Evolutionary conservation across 192 early-diverging fungal genomes (phyloP), one percentile per base, ranked within the genome.

Genomic region (Coemansia erecta): DNA sequence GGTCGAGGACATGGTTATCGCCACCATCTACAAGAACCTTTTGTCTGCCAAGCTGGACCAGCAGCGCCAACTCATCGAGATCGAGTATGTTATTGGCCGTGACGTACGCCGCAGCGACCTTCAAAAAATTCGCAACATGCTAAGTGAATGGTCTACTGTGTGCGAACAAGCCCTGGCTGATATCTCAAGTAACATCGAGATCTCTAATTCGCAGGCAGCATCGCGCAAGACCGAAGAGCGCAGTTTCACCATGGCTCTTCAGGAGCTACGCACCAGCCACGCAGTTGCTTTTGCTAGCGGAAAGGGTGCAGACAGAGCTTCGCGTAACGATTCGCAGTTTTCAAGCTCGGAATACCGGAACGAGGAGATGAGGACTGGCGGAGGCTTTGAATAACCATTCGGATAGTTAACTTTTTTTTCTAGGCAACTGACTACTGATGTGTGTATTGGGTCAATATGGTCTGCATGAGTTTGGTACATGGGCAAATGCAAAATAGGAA

Each of bases 1-100:
- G 33, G 54, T 77, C 53, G 75, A 77, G 59, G 63, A 72, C 54
- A 45, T 77, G 9, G 75, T 77, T 44, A 72, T 77, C 23, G 69
- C 67, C n/a, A 44, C 69, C 24, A 77, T 61, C 3, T 77, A 77
- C 65, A 71, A 68, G 47, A 61, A 64, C 15, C 61, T 77, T 46
- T 13, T 77, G 24, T 37, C 56, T 19, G 75, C 69, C 28, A 77
- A 68, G 53, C 68, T 77, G 12, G 75, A 77, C 41, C 75, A 77
- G 62, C 56, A 72, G 61, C 64, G 69, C 24, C 68, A 68, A 4
- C 23, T 77, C 17, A 58, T 77, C 24, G 70, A 72, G 46, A 57
- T 77, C 2, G 64, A 77, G 31, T 70, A 63, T 47, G 69, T 71
- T 4, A 57, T 72, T 18, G 75, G 75, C 14, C 75, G 75, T 19